Evolutionary conservation across 257 asterid genomes (phyloP), one percentile per base, ranked within the genome.

Genomic region (Cinchona pubescens): DNA sequence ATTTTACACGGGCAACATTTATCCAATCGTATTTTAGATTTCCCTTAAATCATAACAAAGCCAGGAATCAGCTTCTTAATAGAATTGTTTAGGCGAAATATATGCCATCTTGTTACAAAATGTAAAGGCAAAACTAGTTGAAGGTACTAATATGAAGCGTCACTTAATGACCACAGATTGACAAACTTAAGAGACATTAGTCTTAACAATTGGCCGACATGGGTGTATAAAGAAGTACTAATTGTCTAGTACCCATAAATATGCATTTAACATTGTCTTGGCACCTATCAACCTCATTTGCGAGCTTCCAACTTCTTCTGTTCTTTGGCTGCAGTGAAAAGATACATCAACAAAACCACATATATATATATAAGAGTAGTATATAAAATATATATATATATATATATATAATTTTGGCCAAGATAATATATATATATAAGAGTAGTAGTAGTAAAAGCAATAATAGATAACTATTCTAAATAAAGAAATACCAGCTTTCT

Each of bases 251-350:
- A 71, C 75, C 30, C 37, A 14, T 4, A 25, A 65, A 67, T 21
- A 37, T 29, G 14, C 7, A 48, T n/a, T 40, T 67, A 46, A 58
- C 71, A 68, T 30, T 45, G 40, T 61, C 16, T 58, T 34, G 61
- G 48, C 64, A 40, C 49, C 77, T 15, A 77, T 71, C 65, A 62
- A 46, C 38, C 80, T 88, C 85, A 93, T 81, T 93, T 93, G 83
- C 98, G 97, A 71, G 82, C 89, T 85, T 93, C 98, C 68, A 59
- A 4, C 87, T 91, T 93, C 92, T 93, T 91, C 78, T 87, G 96
- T 53, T 93, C 97, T 78, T 88, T 91, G 72, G 96, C 98, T 92
- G 91, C 88, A 83, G 15, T 38, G 29, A 37, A 64, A 59, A n/a
- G n/a, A 15, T 21, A 73, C 69, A 29, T 25, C 30, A 62, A 38